These are phyloP conservation scores for Andalucia godoyi DNA, from an alignment of 78 protist species.

Conservation along the genomic window DNA sequence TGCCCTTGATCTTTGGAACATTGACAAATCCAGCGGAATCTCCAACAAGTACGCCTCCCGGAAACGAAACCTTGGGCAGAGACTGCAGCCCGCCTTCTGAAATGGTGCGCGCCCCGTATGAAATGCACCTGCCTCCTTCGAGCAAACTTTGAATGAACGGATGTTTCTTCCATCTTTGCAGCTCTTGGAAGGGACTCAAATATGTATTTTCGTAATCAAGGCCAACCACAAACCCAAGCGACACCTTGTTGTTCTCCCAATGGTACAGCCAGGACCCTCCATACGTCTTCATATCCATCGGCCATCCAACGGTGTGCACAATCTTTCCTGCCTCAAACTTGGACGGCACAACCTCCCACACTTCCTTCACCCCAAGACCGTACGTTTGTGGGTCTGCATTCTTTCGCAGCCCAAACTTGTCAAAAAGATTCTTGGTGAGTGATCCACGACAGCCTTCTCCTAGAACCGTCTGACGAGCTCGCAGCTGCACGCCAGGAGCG, in stretches of 20 bases:
- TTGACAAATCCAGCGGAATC: conserved; percentile 91
- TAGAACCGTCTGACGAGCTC: conserved; percentile 58
- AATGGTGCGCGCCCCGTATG: conserved; percentile 91
- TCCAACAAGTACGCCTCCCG: conserved; percentile 77
- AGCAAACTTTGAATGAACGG: conserved; percentile 40
- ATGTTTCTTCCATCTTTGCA: conserved; percentile 59
- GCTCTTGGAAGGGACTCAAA: conserved; percentile 72
- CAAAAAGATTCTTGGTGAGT: conserved; percentile 49
- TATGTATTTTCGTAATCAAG: conserved; percentile 90
- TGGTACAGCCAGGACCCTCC: conserved; percentile 95
- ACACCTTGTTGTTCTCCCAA: conserved; percentile 43
- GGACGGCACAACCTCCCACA: conserved; percentile 78
- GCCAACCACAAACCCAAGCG: conserved; percentile 80
- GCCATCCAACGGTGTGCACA: conserved; percentile 83
- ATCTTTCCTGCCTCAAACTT: conserved; percentile 36
- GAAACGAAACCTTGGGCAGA: conserved; percentile 78
- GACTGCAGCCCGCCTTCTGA: conserved; percentile 89
- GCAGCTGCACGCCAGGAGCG: conserved; percentile 86
- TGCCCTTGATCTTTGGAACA: conserved; percentile 90
- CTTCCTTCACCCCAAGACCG: conserved; percentile 92
- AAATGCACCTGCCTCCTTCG: conserved; percentile 67
- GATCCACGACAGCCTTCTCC: conserved; percentile 80
- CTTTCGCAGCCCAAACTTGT: conserved; percentile 47
- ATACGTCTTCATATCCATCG: conserved; percentile 46
- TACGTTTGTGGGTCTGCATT: conserved; percentile 67